Evolutionary conservation across 257 asterid genomes (phyloP), one percentile per base, ranked within the genome.

Genomic region (Scutellaria galericulata): DNA sequence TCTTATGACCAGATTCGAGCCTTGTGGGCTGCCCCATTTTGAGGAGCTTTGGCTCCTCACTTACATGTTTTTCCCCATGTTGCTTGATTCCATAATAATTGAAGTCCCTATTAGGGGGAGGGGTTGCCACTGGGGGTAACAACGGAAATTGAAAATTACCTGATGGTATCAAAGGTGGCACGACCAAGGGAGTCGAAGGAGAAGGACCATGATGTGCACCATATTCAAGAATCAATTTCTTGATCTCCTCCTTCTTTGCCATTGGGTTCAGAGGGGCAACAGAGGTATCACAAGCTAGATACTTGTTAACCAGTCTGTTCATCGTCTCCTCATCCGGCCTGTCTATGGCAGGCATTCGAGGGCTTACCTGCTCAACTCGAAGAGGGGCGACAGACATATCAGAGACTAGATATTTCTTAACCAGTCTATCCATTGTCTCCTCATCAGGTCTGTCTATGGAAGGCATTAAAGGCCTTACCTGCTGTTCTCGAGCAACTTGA

Each of bases 31-130:
- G 70, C 8, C 57, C 54, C 24, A 20, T 61, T 6, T 12, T 74
- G 18, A 54, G 65, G 63, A n/a, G 65, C 6, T 56, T 77, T 7
- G 45, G 55, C 41, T 46, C 80, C 71, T 4, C 9, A 20, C 5
- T 57, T 12, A 56, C 64, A 39, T 50, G 76, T 15, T 35, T 76
- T 67, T 60, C 66, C 35, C 85, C 88, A 75, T 81, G 86, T 68
- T 81, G 82, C 72, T 50, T 72, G 69, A 79, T 66, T 59, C 74
- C 72, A 18, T 47, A 37, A 60, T 80, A 75, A 46, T 67, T 65
- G 10, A 66, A 9, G 63, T 81, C 85, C 64, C 72, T 70, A n/a
- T 44, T 50, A 79, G 78, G 60, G 57, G 52, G 39, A 11, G 64
- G 56, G 22, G 12, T 27, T 3, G 37, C 37, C 37, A 31, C 37